Conservation (phyloP, 1,139 yeast genomes). For the Groenewaldozyma sp. region DNA sequence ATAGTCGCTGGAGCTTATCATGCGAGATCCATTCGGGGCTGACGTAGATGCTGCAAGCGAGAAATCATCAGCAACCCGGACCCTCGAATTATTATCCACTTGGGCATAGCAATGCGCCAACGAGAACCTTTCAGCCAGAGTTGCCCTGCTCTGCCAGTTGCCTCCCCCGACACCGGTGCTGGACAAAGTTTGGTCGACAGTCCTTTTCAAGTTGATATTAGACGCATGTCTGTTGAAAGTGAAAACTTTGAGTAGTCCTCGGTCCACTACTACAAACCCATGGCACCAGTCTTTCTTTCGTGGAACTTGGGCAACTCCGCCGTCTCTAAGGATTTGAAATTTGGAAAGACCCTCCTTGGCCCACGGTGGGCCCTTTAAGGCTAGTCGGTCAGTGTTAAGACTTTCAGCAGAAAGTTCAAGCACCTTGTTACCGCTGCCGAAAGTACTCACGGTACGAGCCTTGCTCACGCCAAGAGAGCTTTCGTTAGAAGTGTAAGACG, state of each 20-base stretch:
- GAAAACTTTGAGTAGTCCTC: constrained; percentile 28
- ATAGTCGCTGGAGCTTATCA: constrained; percentile 7
- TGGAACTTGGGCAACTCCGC: constrained; percentile 11
- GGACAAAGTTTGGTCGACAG: not conserved
- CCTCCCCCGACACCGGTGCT: constrained; percentile 46
- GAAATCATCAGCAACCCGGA: constrained; percentile 12
- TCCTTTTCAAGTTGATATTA: constrained; percentile 12
- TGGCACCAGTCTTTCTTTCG: constrained; percentile 23
- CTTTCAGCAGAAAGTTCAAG: not conserved
- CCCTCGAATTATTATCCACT: constrained; percentile 17
- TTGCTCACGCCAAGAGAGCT: not conserved
- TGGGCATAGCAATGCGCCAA: constrained; percentile 30
- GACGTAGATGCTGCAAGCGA: not conserved
- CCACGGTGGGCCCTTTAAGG: constrained; percentile 68
- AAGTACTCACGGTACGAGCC: not conserved
- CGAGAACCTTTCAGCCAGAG: constrained; percentile 24
- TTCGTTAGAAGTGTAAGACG: constrained; percentile 1
- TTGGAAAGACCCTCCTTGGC: constrained; percentile 66
- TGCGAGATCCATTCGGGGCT: constrained; percentile 4
- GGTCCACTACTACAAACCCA: constrained; percentile 27
- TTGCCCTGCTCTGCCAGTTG: constrained; percentile 45
- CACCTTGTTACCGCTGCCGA: not conserved
- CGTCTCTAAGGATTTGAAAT: constrained; percentile 32
- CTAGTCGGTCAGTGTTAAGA: constrained; percentile 36
- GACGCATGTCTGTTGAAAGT: constrained; percentile 18